A percentile compares a stretch with the other conserved stretches of the same genome.
Conservation (phyloP, 2,329 filamentous ascomycete species). For the Nothophaeocryptopus gaeumannii region DNA sequence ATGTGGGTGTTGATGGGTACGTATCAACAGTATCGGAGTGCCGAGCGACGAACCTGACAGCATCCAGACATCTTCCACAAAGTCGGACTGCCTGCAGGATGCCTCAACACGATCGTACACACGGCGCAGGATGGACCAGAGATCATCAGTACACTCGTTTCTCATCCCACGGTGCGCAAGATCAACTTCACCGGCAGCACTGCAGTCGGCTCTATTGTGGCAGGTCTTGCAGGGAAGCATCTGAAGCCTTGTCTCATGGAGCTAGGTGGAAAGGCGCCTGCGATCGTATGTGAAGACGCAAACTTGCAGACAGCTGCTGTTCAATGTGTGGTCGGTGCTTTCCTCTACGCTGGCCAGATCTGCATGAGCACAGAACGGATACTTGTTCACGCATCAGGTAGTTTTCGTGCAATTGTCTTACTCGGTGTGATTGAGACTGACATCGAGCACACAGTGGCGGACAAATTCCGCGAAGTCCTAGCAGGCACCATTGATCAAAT, state of each 20-base stretch:
- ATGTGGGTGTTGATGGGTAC: constrained; percentile 48
- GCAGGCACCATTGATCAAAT: constrained; percentile 47
- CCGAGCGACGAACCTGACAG: constrained; percentile 38
- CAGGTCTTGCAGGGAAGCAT: constrained; percentile 63
- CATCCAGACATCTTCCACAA: constrained; percentile 58
- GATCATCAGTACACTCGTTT: constrained; percentile 65
- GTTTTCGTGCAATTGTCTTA: too few relatives aligned
- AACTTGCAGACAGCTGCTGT: constrained; percentile 67
- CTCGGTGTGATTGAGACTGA: too few relatives aligned
- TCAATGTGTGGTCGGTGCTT: constrained; percentile 66
- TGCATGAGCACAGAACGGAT: constrained; percentile 51
- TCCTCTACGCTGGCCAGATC: constrained; percentile 70
- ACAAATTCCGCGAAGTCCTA: constrained; percentile 53
- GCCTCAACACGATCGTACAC: constrained; percentile 66
- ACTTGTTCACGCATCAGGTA: constrained; percentile 35
- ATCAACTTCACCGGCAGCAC: constrained; percentile 76
- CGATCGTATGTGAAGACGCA: constrained; percentile 75
- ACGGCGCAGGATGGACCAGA: constrained; percentile 58
- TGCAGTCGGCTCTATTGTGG: constrained; percentile 66
- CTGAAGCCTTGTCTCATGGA: constrained; percentile 78
- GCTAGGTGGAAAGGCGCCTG: constrained; percentile 75
- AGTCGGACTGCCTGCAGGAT: constrained; percentile 71
- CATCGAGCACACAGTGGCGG: constrained; percentile 45
- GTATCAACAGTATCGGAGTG: constrained; percentile 31
- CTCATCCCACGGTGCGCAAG: constrained; percentile 64